Percentiles rank a stretch among this genome's conserved stretches.
Conservation (phyloP, 768 basidiomycete genomes). For the Suillus alpinus region DNA sequence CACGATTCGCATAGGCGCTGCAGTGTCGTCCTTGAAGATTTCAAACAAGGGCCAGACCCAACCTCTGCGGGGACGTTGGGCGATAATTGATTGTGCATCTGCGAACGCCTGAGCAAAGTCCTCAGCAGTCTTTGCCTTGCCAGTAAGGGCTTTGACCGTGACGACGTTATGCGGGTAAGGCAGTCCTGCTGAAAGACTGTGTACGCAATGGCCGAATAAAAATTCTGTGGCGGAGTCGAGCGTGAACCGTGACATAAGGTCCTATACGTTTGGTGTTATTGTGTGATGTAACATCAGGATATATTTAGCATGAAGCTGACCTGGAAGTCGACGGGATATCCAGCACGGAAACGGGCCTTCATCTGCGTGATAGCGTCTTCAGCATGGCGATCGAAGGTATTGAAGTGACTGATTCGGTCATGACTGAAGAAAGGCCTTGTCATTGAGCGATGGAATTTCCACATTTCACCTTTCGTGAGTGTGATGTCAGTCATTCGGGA, state of each 20-base stretch:
- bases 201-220: conserved; percentile 57
- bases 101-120: conserved; percentile 50
- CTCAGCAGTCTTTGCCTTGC: conserved; percentile 33
- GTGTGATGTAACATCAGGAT: not conserved
- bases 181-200: conserved; percentile 48
- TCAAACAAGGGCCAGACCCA: conserved; percentile 56
- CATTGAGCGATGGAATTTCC: conserved; percentile 66
- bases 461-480: conserved; percentile 39
- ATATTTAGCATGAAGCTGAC: conserved; percentile 19
- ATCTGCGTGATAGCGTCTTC: conserved; percentile 42
- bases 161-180: conserved; percentile 48
- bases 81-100: conserved; percentile 43
- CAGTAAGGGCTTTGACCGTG: conserved; percentile 15
- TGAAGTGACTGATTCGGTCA: conserved; percentile 58
- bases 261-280: conserved; percentile 29
- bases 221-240: conserved; percentile 68
- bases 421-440: conserved; percentile 64
- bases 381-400: conserved; percentile 57
- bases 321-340: conserved; percentile 59
- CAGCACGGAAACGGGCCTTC: conserved; percentile 46
- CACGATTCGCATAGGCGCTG: conserved; percentile 49
- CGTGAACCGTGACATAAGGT: conserved; percentile 60
- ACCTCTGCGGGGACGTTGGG: conserved; percentile 41
- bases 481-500: conserved; percentile 12
- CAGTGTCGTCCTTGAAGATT: conserved; percentile 44